Evolutionary conservation across 208 protist genomes (phyloP), one percentile per base, ranked within the genome.

Genomic region (Crithidia thermophila): DNA sequence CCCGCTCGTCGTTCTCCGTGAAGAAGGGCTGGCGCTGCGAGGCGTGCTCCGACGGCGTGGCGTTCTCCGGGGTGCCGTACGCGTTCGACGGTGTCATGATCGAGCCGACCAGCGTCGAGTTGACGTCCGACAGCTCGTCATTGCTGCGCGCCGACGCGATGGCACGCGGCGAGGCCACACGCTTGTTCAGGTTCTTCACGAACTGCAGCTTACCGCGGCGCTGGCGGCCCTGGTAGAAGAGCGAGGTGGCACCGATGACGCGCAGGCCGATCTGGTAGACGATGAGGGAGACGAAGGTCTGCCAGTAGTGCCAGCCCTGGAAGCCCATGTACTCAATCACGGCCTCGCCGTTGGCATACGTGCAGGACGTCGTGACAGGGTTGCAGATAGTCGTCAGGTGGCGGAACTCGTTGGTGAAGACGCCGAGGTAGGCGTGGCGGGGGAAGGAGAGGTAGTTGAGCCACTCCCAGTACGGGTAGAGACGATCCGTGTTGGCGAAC

Each of bases 371-470:
- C 2, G 82, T 81, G 51, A 88, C 80, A 0, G 88, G 84, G 72
- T 75, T 66, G 78, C 88, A 91, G 58, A 94, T 85, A 4, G 65
- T 51, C 2, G 60, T 39, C 9, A 94, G 71, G 51, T 77, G 78
- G n/a, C 65, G 13, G 65, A 94, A 96, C 78, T 96, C 91, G 55
- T 93, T 94, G 40, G 61, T 75, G 58, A 93, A 78, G 40, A 90
- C 62, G 49, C 87, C 91, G n/a, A 91, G 60, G 72, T 85, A 94
- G 33, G 81, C 75, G 58, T 91, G 79, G 39, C 87, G 84, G 4
- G 86, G 84, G 69, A 93, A 93, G 47, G 90, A 94, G 36, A 94
- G 49, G 68, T 94, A 91, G 72, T 79, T 94, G 27, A 94, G 73
- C 90, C 90, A 95, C 52, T 62, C 51, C 85, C 87, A 94, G 66